These are phyloP conservation scores for Sphagnum magellanicum DNA, from an alignment of 228 moss, liverwort and hornwort genomes.

Conservation along the genomic window DNA sequence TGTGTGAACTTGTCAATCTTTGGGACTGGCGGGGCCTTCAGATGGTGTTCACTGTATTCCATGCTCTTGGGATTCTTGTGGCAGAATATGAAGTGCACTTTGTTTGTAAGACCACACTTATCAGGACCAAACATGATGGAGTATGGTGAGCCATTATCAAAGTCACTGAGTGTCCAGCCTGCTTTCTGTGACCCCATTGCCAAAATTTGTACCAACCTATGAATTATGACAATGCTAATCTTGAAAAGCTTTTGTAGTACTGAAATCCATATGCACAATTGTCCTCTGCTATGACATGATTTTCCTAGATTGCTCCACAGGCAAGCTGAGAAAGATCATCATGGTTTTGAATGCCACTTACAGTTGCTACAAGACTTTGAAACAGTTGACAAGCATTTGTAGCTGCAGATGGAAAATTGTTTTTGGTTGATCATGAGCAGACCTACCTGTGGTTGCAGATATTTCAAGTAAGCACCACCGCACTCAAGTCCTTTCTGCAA, in stretches of 20 bases:
- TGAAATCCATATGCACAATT: too few relatives aligned
- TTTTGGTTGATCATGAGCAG: too few relatives aligned
- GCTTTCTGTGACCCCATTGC: conserved; percentile 5
- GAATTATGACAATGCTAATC: too few relatives aligned
- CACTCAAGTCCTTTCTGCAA: conserved; percentile 34
- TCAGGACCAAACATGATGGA: conserved; percentile 56
- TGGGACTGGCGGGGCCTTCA: conserved; percentile 20
- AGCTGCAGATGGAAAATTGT: too few relatives aligned
- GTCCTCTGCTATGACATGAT: too few relatives aligned
- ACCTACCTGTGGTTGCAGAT: conserved; percentile 27
- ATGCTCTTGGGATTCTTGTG: conserved; percentile 14
- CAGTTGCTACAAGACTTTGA: too few relatives aligned
- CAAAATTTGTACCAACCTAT: neutral
- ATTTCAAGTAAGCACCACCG: conserved; percentile 43
- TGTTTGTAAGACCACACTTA: conserved; percentile 45
- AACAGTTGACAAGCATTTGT: too few relatives aligned
- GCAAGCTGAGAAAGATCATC: too few relatives aligned
- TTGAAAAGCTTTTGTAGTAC: too few relatives aligned
- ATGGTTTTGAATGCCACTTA: too few relatives aligned
- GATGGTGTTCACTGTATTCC: conserved; percentile 26
- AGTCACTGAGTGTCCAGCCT: conserved; percentile 15
- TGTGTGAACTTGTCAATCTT: conserved; percentile 26
- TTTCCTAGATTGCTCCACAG: too few relatives aligned
- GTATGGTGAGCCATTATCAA: conserved; percentile 32
- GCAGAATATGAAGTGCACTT: conserved; percentile 41